These are phyloP conservation scores for Panicum miliaceum DNA, from an alignment of 176 grass and related monocot species.

Conservation along the genomic window DNA sequence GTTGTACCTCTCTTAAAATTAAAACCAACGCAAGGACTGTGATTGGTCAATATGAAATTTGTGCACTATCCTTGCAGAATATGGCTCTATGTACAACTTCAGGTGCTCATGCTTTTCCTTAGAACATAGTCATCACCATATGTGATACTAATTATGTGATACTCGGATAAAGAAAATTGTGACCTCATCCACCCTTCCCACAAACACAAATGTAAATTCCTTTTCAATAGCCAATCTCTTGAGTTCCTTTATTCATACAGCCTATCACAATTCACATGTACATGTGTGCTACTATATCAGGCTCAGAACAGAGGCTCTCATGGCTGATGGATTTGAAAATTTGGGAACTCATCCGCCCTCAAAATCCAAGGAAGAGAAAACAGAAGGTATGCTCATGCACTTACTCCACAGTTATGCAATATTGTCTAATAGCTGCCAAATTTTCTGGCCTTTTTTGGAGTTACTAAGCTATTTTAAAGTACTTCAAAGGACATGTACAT, in stretches of 20 bases:
- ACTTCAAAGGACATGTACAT: background rate
- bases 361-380: background rate
- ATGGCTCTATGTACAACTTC: background rate
- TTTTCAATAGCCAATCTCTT: background rate
- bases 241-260: background rate
- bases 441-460: background rate
- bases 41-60: background rate
- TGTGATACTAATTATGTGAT: background rate
- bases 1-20: background rate
- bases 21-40: background rate
- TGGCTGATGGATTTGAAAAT: background rate
- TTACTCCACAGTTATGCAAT: background rate
- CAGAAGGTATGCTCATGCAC: conserved; percentile 21
- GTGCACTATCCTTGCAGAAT: background rate
- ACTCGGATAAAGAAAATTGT: background rate
- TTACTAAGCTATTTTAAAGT: background rate
- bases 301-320: background rate
- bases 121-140: background rate
- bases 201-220: background rate
- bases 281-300: background rate
- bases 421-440: background rate
- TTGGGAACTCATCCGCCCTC: background rate
- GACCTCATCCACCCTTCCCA: background rate
- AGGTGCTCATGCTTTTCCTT: background rate
- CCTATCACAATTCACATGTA: background rate